Conservation (phyloP, 2,329 filamentous ascomycete species). For the Lasiodiplodia theobromae region DNA sequence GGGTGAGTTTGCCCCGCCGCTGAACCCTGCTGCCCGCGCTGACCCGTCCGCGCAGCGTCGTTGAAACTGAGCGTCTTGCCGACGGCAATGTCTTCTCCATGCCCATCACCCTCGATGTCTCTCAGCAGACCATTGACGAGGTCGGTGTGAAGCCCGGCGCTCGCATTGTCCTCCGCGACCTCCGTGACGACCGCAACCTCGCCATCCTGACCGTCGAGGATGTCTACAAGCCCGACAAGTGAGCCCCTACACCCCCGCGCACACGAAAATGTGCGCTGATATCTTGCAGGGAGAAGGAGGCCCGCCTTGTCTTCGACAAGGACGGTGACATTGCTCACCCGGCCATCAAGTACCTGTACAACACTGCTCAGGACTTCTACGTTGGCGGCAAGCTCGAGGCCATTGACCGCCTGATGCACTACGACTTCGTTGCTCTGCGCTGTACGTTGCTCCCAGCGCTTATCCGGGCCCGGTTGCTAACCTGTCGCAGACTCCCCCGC, state of each 20-base stretch:
- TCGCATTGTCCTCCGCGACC: constrained; percentile 88
- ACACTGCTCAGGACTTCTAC: constrained; percentile 84
- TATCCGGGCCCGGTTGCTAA: constrained; percentile 15
- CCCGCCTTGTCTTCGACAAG: constrained; percentile 85
- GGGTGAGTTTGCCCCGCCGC: constrained; percentile 63
- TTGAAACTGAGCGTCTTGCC: constrained; percentile 83
- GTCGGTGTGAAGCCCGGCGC: constrained; percentile 79
- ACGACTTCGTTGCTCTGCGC: constrained; percentile 96
- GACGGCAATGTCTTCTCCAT: constrained; percentile 94
- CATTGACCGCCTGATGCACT: constrained; percentile 94
- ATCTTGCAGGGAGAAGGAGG: constrained; percentile 77
- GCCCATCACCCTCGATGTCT: constrained; percentile 92
- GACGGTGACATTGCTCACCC: constrained; percentile 85
- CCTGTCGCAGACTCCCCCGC: constrained; percentile 77
- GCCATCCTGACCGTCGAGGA: constrained; percentile 96
- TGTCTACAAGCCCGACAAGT: constrained; percentile 96
- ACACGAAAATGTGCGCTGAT: constrained; percentile 37
- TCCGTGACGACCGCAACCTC: constrained; percentile 94
- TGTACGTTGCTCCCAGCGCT: constrained; percentile 60
- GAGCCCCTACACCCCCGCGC: constrained; percentile 46
- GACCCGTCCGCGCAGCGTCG: constrained; percentile 68
- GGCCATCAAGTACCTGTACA: constrained; percentile 87
- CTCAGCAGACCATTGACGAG: constrained; percentile 75
- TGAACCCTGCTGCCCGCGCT: constrained; percentile 34
- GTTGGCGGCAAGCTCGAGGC: constrained; percentile 96